These are phyloP conservation scores for Massariosphaeria phaeospora DNA, from an alignment of 495 filamentous ascomycete genomes.

Conservation along the genomic window DNA sequence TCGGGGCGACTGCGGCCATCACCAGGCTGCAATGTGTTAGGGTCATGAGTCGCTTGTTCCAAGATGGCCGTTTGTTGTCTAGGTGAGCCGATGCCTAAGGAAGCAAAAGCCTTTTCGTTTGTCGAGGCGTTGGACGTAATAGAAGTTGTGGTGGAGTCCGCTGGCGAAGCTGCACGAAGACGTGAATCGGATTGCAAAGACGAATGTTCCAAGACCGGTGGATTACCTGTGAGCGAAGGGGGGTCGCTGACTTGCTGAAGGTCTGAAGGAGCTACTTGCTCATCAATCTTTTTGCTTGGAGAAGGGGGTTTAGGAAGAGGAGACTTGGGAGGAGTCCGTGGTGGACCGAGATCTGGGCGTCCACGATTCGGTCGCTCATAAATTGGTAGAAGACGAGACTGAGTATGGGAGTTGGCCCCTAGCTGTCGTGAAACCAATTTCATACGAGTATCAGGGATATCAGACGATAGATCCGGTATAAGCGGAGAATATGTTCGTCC, in stretches of 20 bases:
- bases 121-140: slow-evolving; percentile 4
- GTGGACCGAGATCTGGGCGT: slow-evolving; percentile 13
- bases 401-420: background rate
- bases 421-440: background rate
- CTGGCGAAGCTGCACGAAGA: slow-evolving; percentile 5
- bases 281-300: background rate
- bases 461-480: slow-evolving; percentile 22
- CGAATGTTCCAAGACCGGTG: background rate
- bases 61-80: background rate
- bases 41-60: background rate
- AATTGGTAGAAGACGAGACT: slow-evolving; percentile 5
- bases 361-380: slow-evolving; percentile 7
- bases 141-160: slow-evolving; percentile 2
- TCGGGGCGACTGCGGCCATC: slow-evolving; percentile 1
- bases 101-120: slow-evolving; percentile 21
- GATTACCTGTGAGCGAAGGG: background rate
- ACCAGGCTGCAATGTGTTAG: background rate
- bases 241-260: background rate
- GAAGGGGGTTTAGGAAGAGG: slow-evolving; percentile 9
- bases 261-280: background rate
- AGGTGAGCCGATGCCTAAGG: slow-evolving; percentile 9
- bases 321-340: slow-evolving; percentile 19
- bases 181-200: background rate
- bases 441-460: slow-evolving; percentile 14
- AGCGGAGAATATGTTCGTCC: slow-evolving; percentile 24